Conservation (phyloP, 192 early-diverging fungal species). For the Coemansia sp. region DNA sequence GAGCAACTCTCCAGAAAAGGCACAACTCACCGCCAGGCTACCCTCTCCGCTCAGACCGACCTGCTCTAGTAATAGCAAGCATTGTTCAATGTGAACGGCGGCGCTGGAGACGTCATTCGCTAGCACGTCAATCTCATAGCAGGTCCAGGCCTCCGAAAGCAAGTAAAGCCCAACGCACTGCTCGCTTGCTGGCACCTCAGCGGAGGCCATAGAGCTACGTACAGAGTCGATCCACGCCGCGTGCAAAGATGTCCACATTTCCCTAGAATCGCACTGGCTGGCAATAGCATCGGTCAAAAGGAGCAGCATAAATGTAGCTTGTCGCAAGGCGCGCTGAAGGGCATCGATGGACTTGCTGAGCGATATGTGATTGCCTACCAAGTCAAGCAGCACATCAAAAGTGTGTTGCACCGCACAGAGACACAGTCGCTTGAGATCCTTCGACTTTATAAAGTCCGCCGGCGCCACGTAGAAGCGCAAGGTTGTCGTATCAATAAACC, state of each 20-base stretch:
- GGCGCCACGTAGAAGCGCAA: slow-evolving; percentile 2
- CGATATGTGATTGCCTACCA: slow-evolving; percentile 4
- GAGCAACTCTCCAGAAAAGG: slow-evolving; percentile 28
- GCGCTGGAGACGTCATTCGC: slow-evolving; percentile 18
- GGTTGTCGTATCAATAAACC: slow-evolving; percentile 10
- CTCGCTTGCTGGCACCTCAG: background rate
- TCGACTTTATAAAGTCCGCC: background rate
- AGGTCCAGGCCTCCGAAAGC: slow-evolving; percentile 38
- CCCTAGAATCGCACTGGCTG: background rate
- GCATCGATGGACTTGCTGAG: background rate
- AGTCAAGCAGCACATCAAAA: slow-evolving; percentile 28
- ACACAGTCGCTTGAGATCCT: slow-evolving; percentile 9
- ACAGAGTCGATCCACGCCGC: background rate
- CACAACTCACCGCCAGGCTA: slow-evolving; percentile 12
- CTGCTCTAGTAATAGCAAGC: slow-evolving; percentile 7
- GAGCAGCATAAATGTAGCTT: slow-evolving; percentile 19
- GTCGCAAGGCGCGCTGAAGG: slow-evolving; percentile 5
- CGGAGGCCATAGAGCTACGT: background rate
- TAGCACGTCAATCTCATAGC: slow-evolving; percentile 29
- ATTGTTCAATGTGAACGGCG: slow-evolving; percentile 8
- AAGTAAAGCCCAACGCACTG: slow-evolving; percentile 15
- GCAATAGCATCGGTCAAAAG: slow-evolving; percentile 19
- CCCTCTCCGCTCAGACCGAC: background rate
- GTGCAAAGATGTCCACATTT: slow-evolving; percentile 1
- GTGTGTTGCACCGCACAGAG: slow-evolving; percentile 11